These are phyloP conservation scores for Botryosphaeria dothidea DNA, from an alignment of 2,329 filamentous ascomycete genomes.

Conservation along the genomic window DNA sequence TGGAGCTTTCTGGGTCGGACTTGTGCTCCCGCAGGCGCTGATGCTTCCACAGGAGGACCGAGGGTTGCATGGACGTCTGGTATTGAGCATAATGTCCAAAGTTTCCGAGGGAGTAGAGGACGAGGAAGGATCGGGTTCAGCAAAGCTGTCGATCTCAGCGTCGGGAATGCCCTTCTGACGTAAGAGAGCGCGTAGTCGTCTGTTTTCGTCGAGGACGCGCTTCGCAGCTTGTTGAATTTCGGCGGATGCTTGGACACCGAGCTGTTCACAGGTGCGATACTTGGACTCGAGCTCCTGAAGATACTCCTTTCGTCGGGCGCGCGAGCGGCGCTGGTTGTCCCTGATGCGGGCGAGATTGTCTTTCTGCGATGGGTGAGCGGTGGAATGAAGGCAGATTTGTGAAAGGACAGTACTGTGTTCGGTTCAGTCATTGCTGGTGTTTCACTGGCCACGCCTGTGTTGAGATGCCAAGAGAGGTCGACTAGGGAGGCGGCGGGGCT, in stretches of 20 bases:
- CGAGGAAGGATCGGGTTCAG: conserved; percentile 2
- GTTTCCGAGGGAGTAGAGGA: conserved; percentile 20
- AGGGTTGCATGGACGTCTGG: conserved; percentile 28
- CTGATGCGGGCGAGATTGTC: conserved; percentile 62
- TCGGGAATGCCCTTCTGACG: conserved; percentile 59
- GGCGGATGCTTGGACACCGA: conserved; percentile 67
- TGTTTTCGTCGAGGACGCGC: conserved; percentile 70
- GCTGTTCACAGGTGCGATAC: conserved; percentile 62
- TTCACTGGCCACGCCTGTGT: neutral
- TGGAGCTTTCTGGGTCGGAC: neutral
- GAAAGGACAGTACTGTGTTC: neutral
- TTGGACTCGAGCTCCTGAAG: conserved; percentile 68
- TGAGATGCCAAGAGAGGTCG: neutral
- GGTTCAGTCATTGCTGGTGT: neutral
- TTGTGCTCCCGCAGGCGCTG: neutral
- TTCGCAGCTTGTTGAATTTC: conserved; percentile 72
- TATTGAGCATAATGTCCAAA: conserved; percentile 34
- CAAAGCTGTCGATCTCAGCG: conserved; percentile 49
- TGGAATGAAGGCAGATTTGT: neutral
- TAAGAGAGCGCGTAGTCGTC: conserved; percentile 61
- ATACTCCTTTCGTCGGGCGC: conserved; percentile 73
- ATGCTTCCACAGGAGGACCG: conserved; percentile 18
- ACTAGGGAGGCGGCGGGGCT: neutral
- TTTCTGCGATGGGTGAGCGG: conserved; percentile 16
- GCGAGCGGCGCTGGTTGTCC: conserved; percentile 76